Percentiles rank a stretch among this genome's conserved stretches.
Conservation (phyloP, 495 filamentous ascomycete species). For the Endocarpon pusillum region DNA sequence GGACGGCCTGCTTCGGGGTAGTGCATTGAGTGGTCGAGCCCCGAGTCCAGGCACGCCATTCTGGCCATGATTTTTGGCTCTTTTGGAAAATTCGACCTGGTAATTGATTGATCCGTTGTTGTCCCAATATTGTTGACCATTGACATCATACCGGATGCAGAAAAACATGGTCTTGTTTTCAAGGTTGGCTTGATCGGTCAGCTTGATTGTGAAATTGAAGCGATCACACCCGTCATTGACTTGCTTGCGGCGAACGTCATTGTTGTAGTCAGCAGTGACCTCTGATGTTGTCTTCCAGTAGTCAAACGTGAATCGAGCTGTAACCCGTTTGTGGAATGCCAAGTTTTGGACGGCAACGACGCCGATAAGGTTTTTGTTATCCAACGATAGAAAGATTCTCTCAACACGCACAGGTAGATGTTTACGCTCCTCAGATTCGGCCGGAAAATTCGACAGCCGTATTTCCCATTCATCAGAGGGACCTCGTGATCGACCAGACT, state of each 20-base stretch:
- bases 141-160: slow-evolving; percentile 77
- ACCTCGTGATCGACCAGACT: slow-evolving; percentile 21
- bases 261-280: slow-evolving; percentile 70
- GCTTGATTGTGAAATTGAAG: slow-evolving; percentile 85
- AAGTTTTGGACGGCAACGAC: slow-evolving; percentile 73
- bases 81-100: slow-evolving; percentile 79
- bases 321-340: slow-evolving; percentile 74
- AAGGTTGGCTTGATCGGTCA: slow-evolving; percentile 77
- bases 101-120: slow-evolving; percentile 78
- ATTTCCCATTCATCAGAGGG: slow-evolving; percentile 76
- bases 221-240: slow-evolving; percentile 56
- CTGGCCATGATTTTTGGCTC: slow-evolving; percentile 45
- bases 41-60: slow-evolving; percentile 28
- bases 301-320: slow-evolving; percentile 86
- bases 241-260: slow-evolving; percentile 55
- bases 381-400: slow-evolving; percentile 64
- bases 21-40: slow-evolving; percentile 36
- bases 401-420: slow-evolving; percentile 58
- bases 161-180: slow-evolving; percentile 81
- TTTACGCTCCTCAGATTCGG: slow-evolving; percentile 43
- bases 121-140: slow-evolving; percentile 85
- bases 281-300: slow-evolving; percentile 98
- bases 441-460: slow-evolving; percentile 64
- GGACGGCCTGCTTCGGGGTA: slow-evolving; percentile 61
- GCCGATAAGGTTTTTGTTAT: slow-evolving; percentile 73